Percentiles rank a stretch among this genome's conserved stretches.
These are phyloP conservation scores for Abrus pulchellus DNA, from an alignment of 306 rosid species.

Conservation along the genomic window DNA sequence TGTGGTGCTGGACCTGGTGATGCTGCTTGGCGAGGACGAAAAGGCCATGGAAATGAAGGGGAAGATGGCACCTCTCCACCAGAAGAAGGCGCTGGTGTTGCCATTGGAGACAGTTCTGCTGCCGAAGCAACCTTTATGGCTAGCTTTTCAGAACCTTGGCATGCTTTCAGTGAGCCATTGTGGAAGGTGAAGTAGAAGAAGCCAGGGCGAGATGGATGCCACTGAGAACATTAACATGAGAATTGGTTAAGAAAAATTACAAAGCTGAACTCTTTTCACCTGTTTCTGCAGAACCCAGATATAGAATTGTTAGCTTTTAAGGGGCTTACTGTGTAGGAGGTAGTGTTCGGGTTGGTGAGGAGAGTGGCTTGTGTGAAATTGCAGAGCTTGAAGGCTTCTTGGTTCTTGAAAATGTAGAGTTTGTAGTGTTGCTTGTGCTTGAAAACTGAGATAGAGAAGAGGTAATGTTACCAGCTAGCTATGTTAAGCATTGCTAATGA, in stretches of 20 bases:
- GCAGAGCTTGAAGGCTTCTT: constrained; percentile 76
- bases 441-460: constrained; percentile 65
- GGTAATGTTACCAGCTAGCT: constrained; percentile 24
- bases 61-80: constrained; percentile 70
- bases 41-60: constrained; percentile 85
- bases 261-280: constrained; percentile 5
- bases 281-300: constrained; percentile 29
- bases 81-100: constrained; percentile 65
- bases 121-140: constrained; percentile 70
- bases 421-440: constrained; percentile 74
- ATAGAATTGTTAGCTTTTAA: constrained; percentile 37
- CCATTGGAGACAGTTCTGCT: constrained; percentile 61
- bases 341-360: constrained; percentile 66
- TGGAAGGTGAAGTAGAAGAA: constrained; percentile 87
- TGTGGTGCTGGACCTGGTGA: constrained; percentile 64
- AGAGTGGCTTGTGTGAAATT: constrained; percentile 82
- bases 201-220: constrained; percentile 95
- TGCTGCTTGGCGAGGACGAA: constrained; percentile 69
- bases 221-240: constrained; percentile 54
- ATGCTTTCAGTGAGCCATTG: constrained; percentile 66
- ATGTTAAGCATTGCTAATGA: not conserved
- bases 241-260: constrained; percentile 35
- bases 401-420: constrained; percentile 94
- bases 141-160: constrained; percentile 75
- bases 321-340: constrained; percentile 69